Evolutionary conservation across 1,284 basidiomycete species (phyloP).

Genomic region (Schizophyllum commune): DNA sequence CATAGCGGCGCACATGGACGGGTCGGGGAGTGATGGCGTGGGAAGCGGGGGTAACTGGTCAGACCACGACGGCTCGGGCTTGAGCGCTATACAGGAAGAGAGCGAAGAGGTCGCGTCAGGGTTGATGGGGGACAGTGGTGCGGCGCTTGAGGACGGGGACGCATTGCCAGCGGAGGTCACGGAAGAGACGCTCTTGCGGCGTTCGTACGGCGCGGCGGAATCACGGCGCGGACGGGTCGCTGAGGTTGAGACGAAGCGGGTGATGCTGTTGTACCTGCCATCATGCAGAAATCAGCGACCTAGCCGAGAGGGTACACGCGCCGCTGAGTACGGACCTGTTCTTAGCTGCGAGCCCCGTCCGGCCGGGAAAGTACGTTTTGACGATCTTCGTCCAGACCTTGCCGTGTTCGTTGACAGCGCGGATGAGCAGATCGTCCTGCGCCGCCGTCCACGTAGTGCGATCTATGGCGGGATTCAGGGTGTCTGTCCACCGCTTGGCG

Average conservation of each 20-base stretch:
- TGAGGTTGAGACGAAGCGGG: conserved; percentile 21
- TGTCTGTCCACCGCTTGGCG: conserved; percentile 53
- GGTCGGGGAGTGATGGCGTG: background rate
- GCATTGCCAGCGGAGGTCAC: background rate
- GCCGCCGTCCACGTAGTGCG: conserved; percentile 45
- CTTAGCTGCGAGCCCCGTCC: conserved; percentile 50
- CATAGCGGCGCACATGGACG: background rate
- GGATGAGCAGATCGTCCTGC: conserved; percentile 42
- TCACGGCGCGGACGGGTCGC: background rate
- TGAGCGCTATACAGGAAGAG: background rate
- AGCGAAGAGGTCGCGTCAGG: background rate
- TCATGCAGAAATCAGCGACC: conserved; percentile 1
- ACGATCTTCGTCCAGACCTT: conserved; percentile 54
- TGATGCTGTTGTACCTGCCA: conserved; percentile 37
- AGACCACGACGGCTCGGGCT: background rate
- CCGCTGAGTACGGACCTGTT: conserved; percentile 33
- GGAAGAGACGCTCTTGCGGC: background rate
- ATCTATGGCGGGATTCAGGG: conserved; percentile 48
- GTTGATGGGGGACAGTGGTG: background rate
- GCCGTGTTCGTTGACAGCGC: conserved; percentile 44
- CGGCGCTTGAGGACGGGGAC: background rate
- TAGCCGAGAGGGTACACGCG: background rate
- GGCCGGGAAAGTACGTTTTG: conserved; percentile 47
- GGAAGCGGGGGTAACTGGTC: background rate
- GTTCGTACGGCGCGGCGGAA: background rate